Conservation (phyloP, 2,329 filamentous ascomycete genomes). For the Parastagonospora nodorum region DNA sequence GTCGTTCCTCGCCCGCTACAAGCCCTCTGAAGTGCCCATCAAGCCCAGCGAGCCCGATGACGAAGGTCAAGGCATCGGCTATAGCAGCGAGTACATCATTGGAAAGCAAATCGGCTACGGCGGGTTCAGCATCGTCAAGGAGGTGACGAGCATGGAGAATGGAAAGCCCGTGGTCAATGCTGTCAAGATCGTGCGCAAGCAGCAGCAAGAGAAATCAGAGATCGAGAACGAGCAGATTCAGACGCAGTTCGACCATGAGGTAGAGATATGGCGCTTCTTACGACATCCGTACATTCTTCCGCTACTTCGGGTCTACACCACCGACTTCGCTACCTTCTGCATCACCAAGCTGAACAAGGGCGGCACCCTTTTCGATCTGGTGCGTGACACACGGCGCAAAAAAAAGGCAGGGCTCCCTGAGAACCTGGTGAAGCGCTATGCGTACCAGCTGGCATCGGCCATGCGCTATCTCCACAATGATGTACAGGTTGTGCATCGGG, state of each 20-base stretch:
- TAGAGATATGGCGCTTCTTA: conserved; percentile 69
- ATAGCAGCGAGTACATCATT: conserved; percentile 65
- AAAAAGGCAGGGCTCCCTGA: conserved; percentile 53
- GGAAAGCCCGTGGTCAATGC: conserved; percentile 62
- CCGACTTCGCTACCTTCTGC: conserved; percentile 70
- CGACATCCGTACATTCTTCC: conserved; percentile 66
- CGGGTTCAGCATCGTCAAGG: conserved; percentile 70
- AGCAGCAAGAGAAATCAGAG: conserved; percentile 60
- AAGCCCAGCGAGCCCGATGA: conserved; percentile 62
- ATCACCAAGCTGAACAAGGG: conserved; percentile 68
- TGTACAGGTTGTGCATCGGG: conserved; percentile 68
- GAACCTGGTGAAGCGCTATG: conserved; percentile 62
- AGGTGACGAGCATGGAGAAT: conserved; percentile 65
- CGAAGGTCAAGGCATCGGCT: conserved; percentile 69
- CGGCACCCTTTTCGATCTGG: conserved; percentile 67
- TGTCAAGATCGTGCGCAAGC: conserved; percentile 70
- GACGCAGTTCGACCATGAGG: conserved; percentile 71
- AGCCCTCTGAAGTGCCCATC: conserved; percentile 42
- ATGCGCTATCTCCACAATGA: conserved; percentile 71
- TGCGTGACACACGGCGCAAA: conserved; percentile 58
- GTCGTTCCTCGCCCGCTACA: conserved; percentile 62
- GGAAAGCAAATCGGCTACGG: conserved; percentile 69
- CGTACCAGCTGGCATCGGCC: conserved; percentile 67
- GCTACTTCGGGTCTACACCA: conserved; percentile 68
- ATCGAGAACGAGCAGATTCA: conserved; percentile 68